These are phyloP conservation scores for Amaranthus cruentus DNA, from an alignment of 148 eudicot species.

Conservation along the genomic window DNA sequence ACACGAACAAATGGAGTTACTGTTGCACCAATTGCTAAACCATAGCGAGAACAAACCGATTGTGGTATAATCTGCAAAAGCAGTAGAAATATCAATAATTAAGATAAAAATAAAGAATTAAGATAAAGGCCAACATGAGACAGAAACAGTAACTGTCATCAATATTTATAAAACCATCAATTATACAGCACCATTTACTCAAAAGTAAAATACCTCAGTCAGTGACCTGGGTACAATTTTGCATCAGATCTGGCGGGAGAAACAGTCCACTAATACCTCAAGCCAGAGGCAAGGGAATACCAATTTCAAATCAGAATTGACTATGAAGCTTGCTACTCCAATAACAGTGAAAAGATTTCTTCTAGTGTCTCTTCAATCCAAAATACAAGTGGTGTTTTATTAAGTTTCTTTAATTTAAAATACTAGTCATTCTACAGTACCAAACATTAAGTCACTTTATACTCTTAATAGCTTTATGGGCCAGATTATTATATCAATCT, in stretches of 20 bases:
- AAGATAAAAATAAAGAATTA: neutral
- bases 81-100: slow-evolving; percentile 7
- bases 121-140: neutral
- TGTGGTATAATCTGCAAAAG: slow-evolving; percentile 85
- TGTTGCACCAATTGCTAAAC: slow-evolving; percentile 86
- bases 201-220: neutral
- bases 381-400: neutral
- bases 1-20: slow-evolving; percentile 88
- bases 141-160: neutral
- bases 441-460: neutral
- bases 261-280: neutral
- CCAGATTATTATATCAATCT: too few species aligned
- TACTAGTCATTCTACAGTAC: neutral
- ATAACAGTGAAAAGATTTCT: neutral
- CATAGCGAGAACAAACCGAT: slow-evolving; percentile 87
- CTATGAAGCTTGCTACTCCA: neutral
- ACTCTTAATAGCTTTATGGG: neutral
- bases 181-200: neutral
- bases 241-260: neutral
- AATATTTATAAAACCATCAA: neutral
- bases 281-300: neutral
- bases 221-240: neutral
- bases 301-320: neutral
- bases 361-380: neutral
- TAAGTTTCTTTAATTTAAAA: neutral